phyloP scores from a whole-genome alignment of 345 rosid genomes.

The Lumnitzera littorea region DNA sequence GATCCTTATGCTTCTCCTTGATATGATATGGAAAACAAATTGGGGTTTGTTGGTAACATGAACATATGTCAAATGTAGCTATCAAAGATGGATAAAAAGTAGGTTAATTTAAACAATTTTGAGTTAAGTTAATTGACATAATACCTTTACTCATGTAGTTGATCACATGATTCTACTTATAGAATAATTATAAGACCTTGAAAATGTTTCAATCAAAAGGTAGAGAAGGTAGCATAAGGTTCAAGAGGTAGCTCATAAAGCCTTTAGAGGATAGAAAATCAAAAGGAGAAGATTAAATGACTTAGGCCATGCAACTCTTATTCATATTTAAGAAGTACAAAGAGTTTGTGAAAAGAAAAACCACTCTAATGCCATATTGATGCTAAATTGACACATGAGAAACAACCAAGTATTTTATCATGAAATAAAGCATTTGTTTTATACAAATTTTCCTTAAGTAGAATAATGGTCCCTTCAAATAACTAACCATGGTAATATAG shows the following conservation, averaged over 20 bases:
- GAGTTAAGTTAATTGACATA: too few species aligned
- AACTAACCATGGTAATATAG: too few species aligned
- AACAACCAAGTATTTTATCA: too few species aligned
- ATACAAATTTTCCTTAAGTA: too few species aligned
- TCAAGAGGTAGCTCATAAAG: constrained; percentile 11
- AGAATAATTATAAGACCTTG: neutral
- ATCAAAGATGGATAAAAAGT: too few species aligned
- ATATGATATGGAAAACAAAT: constrained; percentile 20
- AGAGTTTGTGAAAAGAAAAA: neutral
- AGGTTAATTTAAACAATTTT: neutral
- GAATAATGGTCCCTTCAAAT: too few species aligned
- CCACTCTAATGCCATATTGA: neutral
- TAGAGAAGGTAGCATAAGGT: constrained; percentile 11
- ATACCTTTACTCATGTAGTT: too few species aligned
- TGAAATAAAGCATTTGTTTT: too few species aligned
- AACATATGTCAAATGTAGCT: neutral
- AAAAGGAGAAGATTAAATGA: constrained; percentile 1
- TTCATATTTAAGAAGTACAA: neutral
- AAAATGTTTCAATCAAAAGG: constrained; percentile 1
- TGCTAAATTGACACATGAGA: neutral
- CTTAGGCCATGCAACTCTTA: neutral
- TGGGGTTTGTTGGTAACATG: constrained; percentile 17
- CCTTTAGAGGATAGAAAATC: constrained; percentile 2
- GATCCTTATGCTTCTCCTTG: constrained; percentile 8
- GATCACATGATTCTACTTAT: neutral